Evolutionary conservation across 257 asterid species (phyloP), one percentile per base, ranked within the genome.

Genomic region (Fraxinus anomala): DNA sequence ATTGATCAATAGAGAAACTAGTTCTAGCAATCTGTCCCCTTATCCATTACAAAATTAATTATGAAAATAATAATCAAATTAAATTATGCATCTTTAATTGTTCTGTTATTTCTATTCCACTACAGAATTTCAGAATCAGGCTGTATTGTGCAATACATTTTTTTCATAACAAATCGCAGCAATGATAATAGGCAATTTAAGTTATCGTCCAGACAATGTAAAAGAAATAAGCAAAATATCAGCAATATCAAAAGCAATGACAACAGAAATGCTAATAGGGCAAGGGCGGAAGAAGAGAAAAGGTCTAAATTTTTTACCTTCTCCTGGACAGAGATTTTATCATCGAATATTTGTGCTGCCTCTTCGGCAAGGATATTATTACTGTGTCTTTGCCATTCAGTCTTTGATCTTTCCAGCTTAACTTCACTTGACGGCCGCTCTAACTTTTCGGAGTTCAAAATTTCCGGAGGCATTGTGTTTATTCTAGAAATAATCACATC

Each of bases 281-380:
- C 0, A 63, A 23, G 21, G 36, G 16, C 0, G 6, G 19, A 63
- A 63, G 69, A 63, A 10, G 34, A 63, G 36, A 23, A 63, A 23
- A 10, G 0, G 14, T 8, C 0, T 21, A 11, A 56, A 9, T n/a
- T 9, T 24, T 23, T 63, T 86, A 95, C 99, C 98, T 91, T 95
- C 90, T 93, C 89, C 74, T 90, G 96, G 66, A 80, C 93, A 72
- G 98, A 73, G 76, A 91, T 81, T 47, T 86, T 87, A 81, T 88
- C 89, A 84, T 93, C 96, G 83, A 88, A 93, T 77, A 91, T 84
- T 82, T 91, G 93, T 1, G 90, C 96, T 75, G 97, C 96, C 84
- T 95, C 99, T 77, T 84, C 86, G 8, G 93, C 87, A 69, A 80
- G 85, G 73, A 86, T 80, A 75, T 86, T 63, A n/a, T 63, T 82